A percentile compares a stretch with the other conserved stretches of the same genome.
Conservation (phyloP, 2,329 filamentous ascomycete genomes). For the Calonectria pteridis region DNA sequence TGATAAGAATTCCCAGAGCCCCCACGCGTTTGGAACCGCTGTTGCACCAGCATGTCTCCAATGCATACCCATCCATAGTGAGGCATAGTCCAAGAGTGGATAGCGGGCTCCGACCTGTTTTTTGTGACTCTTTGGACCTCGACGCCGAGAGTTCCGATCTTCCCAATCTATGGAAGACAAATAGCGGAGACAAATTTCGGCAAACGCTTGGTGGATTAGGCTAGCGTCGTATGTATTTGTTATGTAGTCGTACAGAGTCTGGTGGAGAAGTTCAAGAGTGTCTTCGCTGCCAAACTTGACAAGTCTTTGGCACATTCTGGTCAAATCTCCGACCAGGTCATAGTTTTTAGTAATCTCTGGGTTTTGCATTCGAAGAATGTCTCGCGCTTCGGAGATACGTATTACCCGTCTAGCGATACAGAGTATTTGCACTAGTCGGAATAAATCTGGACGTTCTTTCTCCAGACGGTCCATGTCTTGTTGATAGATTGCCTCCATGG, state of each 20-base stretch:
- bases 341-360: constrained; percentile 32
- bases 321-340: constrained; percentile 33
- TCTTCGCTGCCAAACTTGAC: constrained; percentile 31
- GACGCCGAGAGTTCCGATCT: not conserved
- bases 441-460: constrained; percentile 31
- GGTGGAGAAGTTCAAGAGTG: constrained; percentile 37
- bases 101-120: not conserved
- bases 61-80: constrained; percentile 29
- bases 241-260: constrained; percentile 39
- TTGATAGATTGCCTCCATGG: constrained; percentile 40
- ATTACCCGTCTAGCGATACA: constrained; percentile 29
- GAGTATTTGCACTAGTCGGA: constrained; percentile 33
- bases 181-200: constrained; percentile 29
- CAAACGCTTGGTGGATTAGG: constrained; percentile 28
- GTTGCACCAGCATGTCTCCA: constrained; percentile 25
- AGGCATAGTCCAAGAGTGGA: constrained; percentile 29
- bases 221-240: constrained; percentile 33
- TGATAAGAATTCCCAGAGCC: constrained; percentile 35
- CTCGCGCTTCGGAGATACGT: constrained; percentile 27
- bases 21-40: constrained; percentile 16
- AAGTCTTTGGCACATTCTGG: constrained; percentile 32
- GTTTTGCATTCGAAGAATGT: constrained; percentile 35
- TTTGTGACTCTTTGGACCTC: not conserved
- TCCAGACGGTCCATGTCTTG: constrained; percentile 38
- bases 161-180: constrained; percentile 28